Percentiles rank a stretch among this genome's conserved stretches.
Evolutionary conservation across 164 flowering plant species (phyloP).

Genomic region (Chloranthus sessilifolius): DNA sequence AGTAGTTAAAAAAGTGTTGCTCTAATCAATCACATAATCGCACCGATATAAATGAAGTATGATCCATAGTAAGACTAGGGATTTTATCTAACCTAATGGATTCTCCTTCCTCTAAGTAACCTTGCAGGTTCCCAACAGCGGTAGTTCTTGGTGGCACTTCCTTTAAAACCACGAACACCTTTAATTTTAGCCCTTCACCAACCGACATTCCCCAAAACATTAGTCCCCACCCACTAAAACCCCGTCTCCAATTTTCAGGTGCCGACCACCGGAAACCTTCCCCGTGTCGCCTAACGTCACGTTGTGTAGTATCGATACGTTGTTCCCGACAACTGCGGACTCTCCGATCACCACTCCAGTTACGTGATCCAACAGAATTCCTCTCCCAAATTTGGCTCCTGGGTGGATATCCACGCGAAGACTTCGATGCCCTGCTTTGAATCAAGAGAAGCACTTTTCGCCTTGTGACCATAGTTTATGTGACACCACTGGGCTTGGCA

Average conservation of each 20-base stretch:
- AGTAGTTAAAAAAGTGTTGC: too few species aligned
- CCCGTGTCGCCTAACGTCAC: constrained; percentile 88
- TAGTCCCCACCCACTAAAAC: constrained; percentile 78
- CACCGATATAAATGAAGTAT: constrained; percentile 29
- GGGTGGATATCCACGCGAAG: constrained; percentile 87
- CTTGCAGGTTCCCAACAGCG: constrained; percentile 71
- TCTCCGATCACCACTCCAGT: constrained; percentile 82
- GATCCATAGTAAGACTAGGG: constrained; percentile 36
- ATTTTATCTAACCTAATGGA: constrained; percentile 20
- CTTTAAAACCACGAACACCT: constrained; percentile 69
- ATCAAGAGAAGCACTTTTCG: constrained; percentile 38
- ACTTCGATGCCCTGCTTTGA: constrained; percentile 65
- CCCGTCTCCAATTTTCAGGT: constrained; percentile 82
- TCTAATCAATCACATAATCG: constrained; percentile 35
- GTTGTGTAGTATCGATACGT: constrained; percentile 65
- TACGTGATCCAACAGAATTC: constrained; percentile 72
- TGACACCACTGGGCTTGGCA: constrained; percentile 66
- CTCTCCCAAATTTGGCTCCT: constrained; percentile 63
- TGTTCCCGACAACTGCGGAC: constrained; percentile 65
- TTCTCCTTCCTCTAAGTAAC: constrained; percentile 35
- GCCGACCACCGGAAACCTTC: constrained; percentile 59
- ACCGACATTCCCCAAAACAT: constrained; percentile 64
- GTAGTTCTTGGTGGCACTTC: constrained; percentile 65
- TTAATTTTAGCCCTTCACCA: constrained; percentile 79
- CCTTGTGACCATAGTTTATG: constrained; percentile 55